Evolutionary conservation across 2,329 filamentous ascomycete species (phyloP), one percentile per base, ranked within the genome.

Genomic region (Cryphonectria naterciae): DNA sequence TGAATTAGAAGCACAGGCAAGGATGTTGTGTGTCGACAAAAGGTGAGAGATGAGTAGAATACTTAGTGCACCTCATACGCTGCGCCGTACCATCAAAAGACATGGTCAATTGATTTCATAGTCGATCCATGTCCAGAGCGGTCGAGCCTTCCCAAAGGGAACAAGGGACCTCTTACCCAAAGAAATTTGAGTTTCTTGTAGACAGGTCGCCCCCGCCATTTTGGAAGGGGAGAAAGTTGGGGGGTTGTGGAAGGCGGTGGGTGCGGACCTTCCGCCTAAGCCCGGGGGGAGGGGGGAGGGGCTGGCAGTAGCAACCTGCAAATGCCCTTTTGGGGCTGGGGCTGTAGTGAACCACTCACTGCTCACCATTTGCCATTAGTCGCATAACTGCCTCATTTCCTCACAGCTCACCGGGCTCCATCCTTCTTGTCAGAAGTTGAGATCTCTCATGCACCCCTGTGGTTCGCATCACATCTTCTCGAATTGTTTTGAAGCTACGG

Each of bases 311-410:
- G 46, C n/a, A 49, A n/a, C 46, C n/a, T 49, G 5, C 25, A 32
- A 56, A 28, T 28, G 54, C 54, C 25, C 54, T 32, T 32, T 17
- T 6, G 54, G 25, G 54, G 3, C 52, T 25, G 49, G 49, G 22
- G 22, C n/a, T 52, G 52, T 52, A 52, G 2, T n/a, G 49, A 1
- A 52, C 49, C 19, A 25, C 49, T n/a, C n/a, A n/a, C 3, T 1
- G 28, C 28, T 32, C 22, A 25, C 49, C n/a, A n/a, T 39, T 39
- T 39, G 37, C 22, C 25, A 32, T 2, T 19, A 15, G 17, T 58
- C 54, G 54, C 54, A 58, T 58, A 35, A 58, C 54, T 58, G 54
- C 54, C 54, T 58, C 54, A 58, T 58, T 58, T 58, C 54, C 25
- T 32, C 25, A 28, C 54, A 32, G 2, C 54, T 32, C 54, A 58